A percentile compares a stretch with the other conserved stretches of the same genome.
These are phyloP conservation scores for Ustilago trichophora DNA, from an alignment of 1,284 basidiomycete genomes.

Conservation along the genomic window DNA sequence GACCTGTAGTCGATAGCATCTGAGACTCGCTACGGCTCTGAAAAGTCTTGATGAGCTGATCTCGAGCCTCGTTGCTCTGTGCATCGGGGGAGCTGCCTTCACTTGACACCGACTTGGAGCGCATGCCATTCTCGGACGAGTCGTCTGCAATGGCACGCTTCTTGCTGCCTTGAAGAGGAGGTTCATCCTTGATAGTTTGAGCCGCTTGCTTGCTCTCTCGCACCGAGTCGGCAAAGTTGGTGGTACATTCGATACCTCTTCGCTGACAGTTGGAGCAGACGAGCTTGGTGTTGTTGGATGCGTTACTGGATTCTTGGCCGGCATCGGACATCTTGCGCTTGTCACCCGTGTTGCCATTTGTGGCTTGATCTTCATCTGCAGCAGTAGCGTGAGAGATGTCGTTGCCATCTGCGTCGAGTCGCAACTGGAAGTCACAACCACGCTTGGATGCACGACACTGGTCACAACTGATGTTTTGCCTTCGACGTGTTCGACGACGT, in stretches of 20 bases:
- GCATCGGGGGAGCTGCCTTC: conserved; percentile 21
- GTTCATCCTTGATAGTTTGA: conserved; percentile 26
- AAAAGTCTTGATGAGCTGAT: conserved; percentile 27
- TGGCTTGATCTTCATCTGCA: conserved; percentile 8
- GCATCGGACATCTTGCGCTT: conserved; percentile 50
- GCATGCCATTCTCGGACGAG: conserved; percentile 26
- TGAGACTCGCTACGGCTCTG: conserved; percentile 31
- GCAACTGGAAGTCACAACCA: conserved; percentile 48
- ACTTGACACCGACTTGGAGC: conserved; percentile 35
- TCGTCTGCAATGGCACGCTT: conserved; percentile 40
- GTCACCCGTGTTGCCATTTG: conserved; percentile 15
- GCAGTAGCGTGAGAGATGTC: conserved; percentile 10
- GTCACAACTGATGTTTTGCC: conserved; percentile 53
- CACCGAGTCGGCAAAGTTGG: conserved; percentile 49
- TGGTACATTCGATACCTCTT: conserved; percentile 49
- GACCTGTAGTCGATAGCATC: conserved; percentile 20
- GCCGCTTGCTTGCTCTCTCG: conserved; percentile 43
- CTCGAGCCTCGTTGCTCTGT: conserved; percentile 12
- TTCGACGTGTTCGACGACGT: conserved; percentile 34
- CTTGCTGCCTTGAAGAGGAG: conserved; percentile 19
- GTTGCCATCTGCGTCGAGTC: conserved; percentile 46
- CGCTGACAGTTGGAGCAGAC: conserved; percentile 52
- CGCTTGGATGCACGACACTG: conserved; percentile 50
- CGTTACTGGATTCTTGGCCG: conserved; percentile 6
- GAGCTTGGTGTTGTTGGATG: conserved; percentile 9